A percentile compares a stretch with the other conserved stretches of the same genome.
Conservation (phyloP, 139 green algal species). For the Marvania coccoides region DNA sequence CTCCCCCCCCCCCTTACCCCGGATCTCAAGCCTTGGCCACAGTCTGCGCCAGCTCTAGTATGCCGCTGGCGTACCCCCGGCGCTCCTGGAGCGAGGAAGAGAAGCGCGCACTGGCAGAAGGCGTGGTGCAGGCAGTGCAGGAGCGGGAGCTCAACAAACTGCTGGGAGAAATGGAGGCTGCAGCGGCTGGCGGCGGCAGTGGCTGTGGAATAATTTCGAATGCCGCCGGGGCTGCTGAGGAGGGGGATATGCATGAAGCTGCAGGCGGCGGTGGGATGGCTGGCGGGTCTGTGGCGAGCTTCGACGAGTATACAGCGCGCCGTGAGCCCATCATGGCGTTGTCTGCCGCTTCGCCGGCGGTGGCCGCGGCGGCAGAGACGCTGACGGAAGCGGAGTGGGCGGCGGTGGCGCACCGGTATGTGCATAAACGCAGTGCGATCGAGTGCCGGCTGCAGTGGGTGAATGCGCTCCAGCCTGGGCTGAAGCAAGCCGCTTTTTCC, state of each 20-base stretch:
- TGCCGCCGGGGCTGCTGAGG: background rate
- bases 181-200: background rate
- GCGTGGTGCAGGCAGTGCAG: slow-evolving; percentile 25
- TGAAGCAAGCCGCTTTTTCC: background rate
- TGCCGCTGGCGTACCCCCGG: background rate
- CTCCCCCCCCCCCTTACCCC: background rate
- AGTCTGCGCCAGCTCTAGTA: no score
- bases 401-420: slow-evolving; percentile 1
- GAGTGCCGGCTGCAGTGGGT: slow-evolving; percentile 27
- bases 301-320: slow-evolving; percentile 1
- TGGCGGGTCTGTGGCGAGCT: background rate
- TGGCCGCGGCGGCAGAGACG: background rate
- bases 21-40: background rate
- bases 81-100: slow-evolving; percentile 19
- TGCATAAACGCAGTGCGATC: background rate
- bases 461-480: slow-evolving; percentile 4
- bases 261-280: slow-evolving; percentile 10
- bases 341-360: slow-evolving; percentile 1
- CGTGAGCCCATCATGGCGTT: slow-evolving; percentile 3
- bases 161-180: background rate
- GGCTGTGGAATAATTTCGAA: background rate
- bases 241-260: slow-evolving; percentile 13
- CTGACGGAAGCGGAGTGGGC: slow-evolving; percentile 17
- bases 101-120: slow-evolving; percentile 9
- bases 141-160: slow-evolving; percentile 1